Evolutionary conservation across 2,329 filamentous ascomycete genomes (phyloP).

Genomic region (Teratosphaeria nubilosa): DNA sequence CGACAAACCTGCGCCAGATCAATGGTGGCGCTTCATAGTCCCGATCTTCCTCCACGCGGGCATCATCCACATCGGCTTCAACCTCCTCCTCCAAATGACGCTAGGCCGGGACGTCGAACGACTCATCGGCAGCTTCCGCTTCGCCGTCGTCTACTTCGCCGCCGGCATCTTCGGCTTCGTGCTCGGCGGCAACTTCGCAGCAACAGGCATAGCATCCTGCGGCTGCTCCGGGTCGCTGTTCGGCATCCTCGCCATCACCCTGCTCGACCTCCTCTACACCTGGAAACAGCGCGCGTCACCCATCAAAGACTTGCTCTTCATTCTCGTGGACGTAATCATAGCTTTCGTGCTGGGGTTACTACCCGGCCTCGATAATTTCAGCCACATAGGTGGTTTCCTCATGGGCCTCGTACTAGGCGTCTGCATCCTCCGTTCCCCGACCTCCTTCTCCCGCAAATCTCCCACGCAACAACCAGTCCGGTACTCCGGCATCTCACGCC

Average conservation of each 20-base stretch:
- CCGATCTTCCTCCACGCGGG: constrained; percentile 95
- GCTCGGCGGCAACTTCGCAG: constrained; percentile 86
- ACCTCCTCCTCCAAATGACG: constrained; percentile 81
- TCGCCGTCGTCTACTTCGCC: constrained; percentile 79
- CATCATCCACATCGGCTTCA: constrained; percentile 90
- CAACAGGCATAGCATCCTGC: constrained; percentile 65
- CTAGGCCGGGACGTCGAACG: constrained; percentile 88
- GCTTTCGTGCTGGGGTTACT: constrained; percentile 87
- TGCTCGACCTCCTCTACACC: constrained; percentile 86
- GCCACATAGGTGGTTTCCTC: constrained; percentile 89
- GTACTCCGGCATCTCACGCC: constrained; percentile 10
- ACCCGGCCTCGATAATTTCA: constrained; percentile 92
- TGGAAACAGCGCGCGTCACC: constrained; percentile 74
- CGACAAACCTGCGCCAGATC: constrained; percentile 61
- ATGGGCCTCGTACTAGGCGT: constrained; percentile 84
- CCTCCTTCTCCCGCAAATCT: constrained; percentile 35
- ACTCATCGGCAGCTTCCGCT: constrained; percentile 78
- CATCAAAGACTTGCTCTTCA: constrained; percentile 74
- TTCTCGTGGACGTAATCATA: constrained; percentile 74
- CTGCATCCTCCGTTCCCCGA: constrained; percentile 79
- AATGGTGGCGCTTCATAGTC: constrained; percentile 94
- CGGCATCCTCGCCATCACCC: constrained; percentile 75
- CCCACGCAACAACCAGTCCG: constrained; percentile 1
- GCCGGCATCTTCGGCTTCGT: constrained; percentile 94
- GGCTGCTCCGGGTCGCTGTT: constrained; percentile 88